Base-by-base conservation (phyloP, 2,329 filamentous ascomycete species). In the Ophiobolus disseminans region DNA sequence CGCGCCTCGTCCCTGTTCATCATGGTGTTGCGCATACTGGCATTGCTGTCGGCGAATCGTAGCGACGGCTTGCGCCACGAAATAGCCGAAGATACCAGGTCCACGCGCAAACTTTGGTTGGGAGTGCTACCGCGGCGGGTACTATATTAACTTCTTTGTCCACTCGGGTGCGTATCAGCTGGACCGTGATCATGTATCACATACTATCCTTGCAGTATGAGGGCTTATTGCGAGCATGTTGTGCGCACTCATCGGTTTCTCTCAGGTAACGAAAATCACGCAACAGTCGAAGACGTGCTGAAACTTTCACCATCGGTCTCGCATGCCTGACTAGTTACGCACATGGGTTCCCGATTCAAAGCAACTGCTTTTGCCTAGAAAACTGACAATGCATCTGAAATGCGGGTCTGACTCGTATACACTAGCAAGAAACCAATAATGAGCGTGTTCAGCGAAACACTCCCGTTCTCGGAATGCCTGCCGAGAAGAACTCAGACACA, bases 181-280 rank as follows among this genome's bases (percentile, higher is more conserved):
- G 48, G 50, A 46, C 51, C 49, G 49, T 46, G 47, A 45, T 53
- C 53, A 47, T 52, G 38, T 41, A 46, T 57, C 47, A 48, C 54
- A 54, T 52, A 50, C 52, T 55, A 48, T 50, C 47, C 43, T 45
- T 39, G 48, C 48, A 56, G 50, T 45, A 59, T 58, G 54, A 58
- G 47, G 51, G 52, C 45, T 48, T 53, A 53, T 63, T 52, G 57
- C 57, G 51, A 58, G 47, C 42, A 38, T 60, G 50, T 49, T 50
- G 44, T 22, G 44, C 46, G 20, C 17, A 11, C 16, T 40, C 22
- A 14, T 13, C 10, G n/a, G 17, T 57, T 49, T 43, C 56, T 50
- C 52, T 57, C 44, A 47, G 50, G 57, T 66, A 64, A 66, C 50
- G 36, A 44, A 60, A 61, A 61, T 48, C 30, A 49, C 50, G 48